Conservation (phyloP, 2,329 filamentous ascomycete genomes). For the Purpureocillium takamizusanense region DNA sequence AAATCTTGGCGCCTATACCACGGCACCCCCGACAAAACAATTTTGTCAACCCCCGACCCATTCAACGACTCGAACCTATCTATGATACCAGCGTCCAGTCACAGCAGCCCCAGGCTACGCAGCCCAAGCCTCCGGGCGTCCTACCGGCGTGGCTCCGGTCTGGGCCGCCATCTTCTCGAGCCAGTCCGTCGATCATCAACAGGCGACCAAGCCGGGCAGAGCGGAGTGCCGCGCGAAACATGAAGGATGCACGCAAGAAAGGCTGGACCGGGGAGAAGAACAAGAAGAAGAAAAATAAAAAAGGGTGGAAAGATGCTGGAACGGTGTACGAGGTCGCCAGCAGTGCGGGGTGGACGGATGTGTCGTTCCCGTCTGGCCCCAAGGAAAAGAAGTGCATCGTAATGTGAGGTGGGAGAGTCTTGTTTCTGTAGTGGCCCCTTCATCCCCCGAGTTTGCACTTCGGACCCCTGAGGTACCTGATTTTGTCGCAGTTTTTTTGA, state of each 20-base stretch:
- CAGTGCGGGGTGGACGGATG: constrained; percentile 44
- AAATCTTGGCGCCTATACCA: constrained; percentile 44
- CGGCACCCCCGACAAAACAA: constrained; percentile 35
- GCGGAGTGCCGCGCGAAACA: constrained; percentile 52
- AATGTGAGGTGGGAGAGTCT: constrained; percentile 29
- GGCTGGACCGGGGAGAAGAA: constrained; percentile 42
- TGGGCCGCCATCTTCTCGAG: constrained; percentile 21
- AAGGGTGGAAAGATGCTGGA: background rate
- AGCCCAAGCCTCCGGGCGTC: constrained; percentile 7
- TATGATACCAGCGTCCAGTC: constrained; percentile 20
- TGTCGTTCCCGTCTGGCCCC: constrained; percentile 22
- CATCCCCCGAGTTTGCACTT: background rate
- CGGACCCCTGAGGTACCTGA: background rate
- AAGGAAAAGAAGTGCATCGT: constrained; percentile 40
- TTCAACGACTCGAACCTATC: constrained; percentile 47
- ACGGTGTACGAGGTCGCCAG: constrained; percentile 27
- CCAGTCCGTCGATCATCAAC: constrained; percentile 32
- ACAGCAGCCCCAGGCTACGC: constrained; percentile 1
- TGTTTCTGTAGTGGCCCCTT: background rate
- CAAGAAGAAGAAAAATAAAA: constrained; percentile 27
- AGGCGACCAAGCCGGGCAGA: constrained; percentile 47
- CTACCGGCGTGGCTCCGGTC: constrained; percentile 26
- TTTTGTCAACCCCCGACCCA: constrained; percentile 24
- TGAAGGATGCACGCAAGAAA: constrained; percentile 48
- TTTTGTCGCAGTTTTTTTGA: too few species aligned